Evolutionary conservation across 192 early-diverging fungal species (phyloP).

Genomic region (Backusella circina): DNA sequence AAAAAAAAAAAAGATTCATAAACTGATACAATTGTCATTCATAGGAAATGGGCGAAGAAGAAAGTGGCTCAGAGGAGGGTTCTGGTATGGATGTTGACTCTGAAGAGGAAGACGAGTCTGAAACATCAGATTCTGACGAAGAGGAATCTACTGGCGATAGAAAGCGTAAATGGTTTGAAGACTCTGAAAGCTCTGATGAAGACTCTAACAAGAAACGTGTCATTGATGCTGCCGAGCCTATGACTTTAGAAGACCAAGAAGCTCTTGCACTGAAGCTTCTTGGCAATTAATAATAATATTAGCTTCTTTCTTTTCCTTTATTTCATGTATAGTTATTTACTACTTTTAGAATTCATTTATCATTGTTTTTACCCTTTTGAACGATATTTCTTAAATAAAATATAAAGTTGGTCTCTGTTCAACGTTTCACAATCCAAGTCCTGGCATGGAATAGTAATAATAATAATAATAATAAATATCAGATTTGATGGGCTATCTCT

Average conservation of each 20-base stretch:
- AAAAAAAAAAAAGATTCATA: background rate
- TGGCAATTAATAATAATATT: background rate
- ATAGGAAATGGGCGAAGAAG: conserved; percentile 22
- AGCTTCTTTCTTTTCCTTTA: background rate
- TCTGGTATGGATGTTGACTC: conserved; percentile 19
- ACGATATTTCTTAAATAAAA: background rate
- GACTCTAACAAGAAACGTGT: conserved; percentile 35
- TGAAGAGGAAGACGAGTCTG: conserved; percentile 50
- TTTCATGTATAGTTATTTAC: background rate
- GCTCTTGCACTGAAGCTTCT: conserved; percentile 54
- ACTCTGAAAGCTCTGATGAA: conserved; percentile 36
- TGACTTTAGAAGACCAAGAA: conserved; percentile 60
- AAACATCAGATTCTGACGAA: conserved; percentile 47
- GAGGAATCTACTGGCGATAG: conserved; percentile 64
- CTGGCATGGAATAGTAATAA: background rate
- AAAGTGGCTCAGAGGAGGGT: conserved; percentile 29
- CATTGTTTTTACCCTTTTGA: background rate
- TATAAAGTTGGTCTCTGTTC: background rate
- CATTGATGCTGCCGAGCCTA: conserved; percentile 50
- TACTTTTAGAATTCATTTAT: background rate
- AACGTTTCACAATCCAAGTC: background rate
- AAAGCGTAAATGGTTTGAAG: conserved; percentile 43
- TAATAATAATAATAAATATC: background rate
- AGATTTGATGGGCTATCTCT: background rate
- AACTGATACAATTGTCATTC: background rate